Base-by-base conservation (phyloP, 2,329 filamentous ascomycete species). In the Penicillium sp. region DNA sequence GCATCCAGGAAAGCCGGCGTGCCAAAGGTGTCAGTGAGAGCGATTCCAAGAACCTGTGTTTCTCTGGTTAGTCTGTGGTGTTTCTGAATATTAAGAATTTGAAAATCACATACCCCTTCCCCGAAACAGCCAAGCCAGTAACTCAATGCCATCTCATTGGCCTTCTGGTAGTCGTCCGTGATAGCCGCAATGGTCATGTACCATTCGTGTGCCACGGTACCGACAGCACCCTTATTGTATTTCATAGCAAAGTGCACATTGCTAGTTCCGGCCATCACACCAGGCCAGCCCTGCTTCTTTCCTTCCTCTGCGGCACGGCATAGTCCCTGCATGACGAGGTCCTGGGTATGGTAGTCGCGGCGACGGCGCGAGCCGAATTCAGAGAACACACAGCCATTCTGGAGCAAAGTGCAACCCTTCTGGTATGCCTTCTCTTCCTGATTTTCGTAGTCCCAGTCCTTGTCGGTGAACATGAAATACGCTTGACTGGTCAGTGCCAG, bases 101-200 rank as follows among this genome's bases (percentile, higher is more conserved):
- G 19, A 39, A 41, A 19, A 35, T 39, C 8, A 70, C 77, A 64
- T 66, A 83, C 84, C 3, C 86, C 90, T 70, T 89, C 86, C 4
- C 94, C 94, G 71, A 97, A 99, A 60, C 90, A 96, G 52, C 88
- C 87, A 35, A 96, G 85, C 94, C 94, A 99, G 73, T 96, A 91
- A 57, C 86, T 82, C 65, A 99, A 79, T 0, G 91, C 93, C 62
- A 88, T 83, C 73, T 96, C 91, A 38, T 93, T 96, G 3, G 94
- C 93, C 61, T 84, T 82, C 66, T 86, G 83, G 72, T 99, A 99
- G 75, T 97, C 85, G 61, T 91, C 83, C 5, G 89, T 90, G 66
- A 97, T 91, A 39, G 94, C 93, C 0, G 94, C 94, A 61, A 96
- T 93, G 42, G 91, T 93, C 94, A 99, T 99, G 80, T 97, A 97